Base-by-base conservation (phyloP, 2,329 filamentous ascomycete genomes). In the Thyridium curvatum region DNA sequence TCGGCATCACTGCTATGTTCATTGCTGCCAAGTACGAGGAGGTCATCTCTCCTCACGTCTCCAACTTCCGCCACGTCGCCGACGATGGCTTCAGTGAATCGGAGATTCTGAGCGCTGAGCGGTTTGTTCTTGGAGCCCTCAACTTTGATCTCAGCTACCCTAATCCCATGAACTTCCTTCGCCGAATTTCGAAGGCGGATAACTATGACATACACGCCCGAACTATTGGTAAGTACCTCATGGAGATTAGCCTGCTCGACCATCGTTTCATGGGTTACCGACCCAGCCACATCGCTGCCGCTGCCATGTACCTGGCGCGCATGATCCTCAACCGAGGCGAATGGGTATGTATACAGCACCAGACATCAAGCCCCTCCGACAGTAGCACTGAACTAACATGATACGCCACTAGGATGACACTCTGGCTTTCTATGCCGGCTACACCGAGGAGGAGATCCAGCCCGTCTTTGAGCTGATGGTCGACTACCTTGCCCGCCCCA, bases 141-240 rank as follows among this genome's bases (percentile, higher is more conserved):
- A 84, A 96, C 68, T 98, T 96, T 62, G 91, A 98, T 60, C 80
- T 98, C 47, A 96, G 90, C 71, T 98, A 96, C 59, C 93, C 93
- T 41, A 98, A 98, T 66, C 93, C 93, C 16, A 98, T 98, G 93
- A 98, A 98, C 76, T 98, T 98, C 71, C 79, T 98, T 44, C 87
- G 93, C 48, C 86, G 94, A 51, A 95, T 98, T 64, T 97, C 91
- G 45, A 98, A 98, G 74, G 94, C 93, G 56, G 94, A 98, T 69
- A 93, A 94, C 72, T 98, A 98, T 67, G 91, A 98, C 64, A 95
- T 97, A 55, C 88, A 96, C 63, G 95, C 90, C 44, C 86, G 93
- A 54, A 98, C 93, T 34, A 79, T 98, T 43, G 93, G 88, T 62
- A 98, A 98, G 69, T 98, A 97, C 62, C 74, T 98, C 35, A 88